Base-by-base conservation (phyloP, 345 rosid genomes). In the Aethionema arabicum region DNA sequence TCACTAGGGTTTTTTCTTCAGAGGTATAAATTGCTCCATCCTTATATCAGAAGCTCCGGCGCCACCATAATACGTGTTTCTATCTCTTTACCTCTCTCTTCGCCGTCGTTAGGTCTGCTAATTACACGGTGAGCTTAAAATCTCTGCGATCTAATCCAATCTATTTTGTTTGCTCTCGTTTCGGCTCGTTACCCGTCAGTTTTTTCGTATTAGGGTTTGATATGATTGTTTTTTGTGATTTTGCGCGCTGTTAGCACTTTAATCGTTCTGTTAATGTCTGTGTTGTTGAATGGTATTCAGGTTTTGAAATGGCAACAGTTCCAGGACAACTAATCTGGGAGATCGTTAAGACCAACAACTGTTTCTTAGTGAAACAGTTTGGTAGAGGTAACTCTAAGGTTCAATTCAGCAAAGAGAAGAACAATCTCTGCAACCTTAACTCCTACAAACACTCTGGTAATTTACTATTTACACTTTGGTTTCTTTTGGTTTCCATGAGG, bases 251-350 rank as follows among this genome's bases (percentile, higher is more conserved):
- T 27, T 14, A 63, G 35, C 5, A 0, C 7, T 45, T 45, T 11
- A n/a, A 53, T 52, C 15, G 61, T 52, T 63, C 6, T 56, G 59
- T 41, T 41, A 0, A 11, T 52, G 5, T 15, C 0, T 52, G 67
- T 61, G 0, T 40, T 21, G 21, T 30, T 47, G 36, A 39, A 32
- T 33, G 7, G 8, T 53, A 21, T 21, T 2, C 27, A 56, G 68
- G 69, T 54, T 8, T 15, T 6, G 56, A 71, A 67, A 88, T 88
- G 96, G 77, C 90, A 52, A 77, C 96, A 32, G 90, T 83, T 42
- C 86, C 96, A 11, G 87, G 83, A 14, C 88, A 76, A 40, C 64
- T 88, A 79, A 70, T 88, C 38, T 88, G 92, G 96, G 90, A 88
- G 86, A 77, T 85, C 3, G 86, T 88, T 56, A 88, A 88, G 83